A percentile compares a stretch with the other conserved stretches of the same genome.
phyloP scores from a whole-genome alignment of 352 stramenopile genomes.

The Phytopythium ostracodes region DNA sequence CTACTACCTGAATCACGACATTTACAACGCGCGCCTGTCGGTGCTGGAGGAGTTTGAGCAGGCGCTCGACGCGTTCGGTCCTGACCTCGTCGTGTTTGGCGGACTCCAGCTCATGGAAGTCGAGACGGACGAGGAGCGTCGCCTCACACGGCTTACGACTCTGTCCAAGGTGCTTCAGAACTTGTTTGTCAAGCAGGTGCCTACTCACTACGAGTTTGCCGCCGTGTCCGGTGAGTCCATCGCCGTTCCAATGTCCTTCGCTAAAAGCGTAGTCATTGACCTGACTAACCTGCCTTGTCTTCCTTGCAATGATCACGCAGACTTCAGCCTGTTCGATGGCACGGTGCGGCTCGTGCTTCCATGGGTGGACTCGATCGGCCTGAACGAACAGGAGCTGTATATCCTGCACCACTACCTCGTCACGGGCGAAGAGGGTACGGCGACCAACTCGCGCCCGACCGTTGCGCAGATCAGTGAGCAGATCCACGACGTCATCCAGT shows the following conservation, averaged over 20 bases:
- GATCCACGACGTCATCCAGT: slow-evolving; percentile 66
- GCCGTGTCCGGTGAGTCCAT: slow-evolving; percentile 51
- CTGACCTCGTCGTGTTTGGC: slow-evolving; percentile 76
- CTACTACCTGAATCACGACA: slow-evolving; percentile 86
- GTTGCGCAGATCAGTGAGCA: slow-evolving; percentile 72
- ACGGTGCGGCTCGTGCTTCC: slow-evolving; percentile 74
- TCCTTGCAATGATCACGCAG: slow-evolving; percentile 12
- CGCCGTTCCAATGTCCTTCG: neutral
- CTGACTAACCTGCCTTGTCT: neutral
- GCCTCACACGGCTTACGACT: slow-evolving; percentile 49
- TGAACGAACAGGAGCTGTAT: slow-evolving; percentile 84
- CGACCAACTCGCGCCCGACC: slow-evolving; percentile 69
- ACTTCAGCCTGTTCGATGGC: slow-evolving; percentile 82
- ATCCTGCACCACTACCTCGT: slow-evolving; percentile 82
- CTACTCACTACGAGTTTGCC: slow-evolving; percentile 81
- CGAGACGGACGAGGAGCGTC: slow-evolving; percentile 52
- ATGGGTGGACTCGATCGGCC: slow-evolving; percentile 73
- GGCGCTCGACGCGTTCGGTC: slow-evolving; percentile 48
- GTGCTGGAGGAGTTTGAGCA: slow-evolving; percentile 77
- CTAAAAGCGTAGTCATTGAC: neutral
- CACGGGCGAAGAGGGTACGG: slow-evolving; percentile 63
- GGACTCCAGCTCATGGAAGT: slow-evolving; percentile 85
- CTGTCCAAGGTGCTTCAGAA: slow-evolving; percentile 72
- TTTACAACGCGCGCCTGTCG: slow-evolving; percentile 76
- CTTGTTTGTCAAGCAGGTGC: slow-evolving; percentile 49